These are phyloP conservation scores for Trametes coccinea DNA, from an alignment of 768 basidiomycete species.

Conservation along the genomic window DNA sequence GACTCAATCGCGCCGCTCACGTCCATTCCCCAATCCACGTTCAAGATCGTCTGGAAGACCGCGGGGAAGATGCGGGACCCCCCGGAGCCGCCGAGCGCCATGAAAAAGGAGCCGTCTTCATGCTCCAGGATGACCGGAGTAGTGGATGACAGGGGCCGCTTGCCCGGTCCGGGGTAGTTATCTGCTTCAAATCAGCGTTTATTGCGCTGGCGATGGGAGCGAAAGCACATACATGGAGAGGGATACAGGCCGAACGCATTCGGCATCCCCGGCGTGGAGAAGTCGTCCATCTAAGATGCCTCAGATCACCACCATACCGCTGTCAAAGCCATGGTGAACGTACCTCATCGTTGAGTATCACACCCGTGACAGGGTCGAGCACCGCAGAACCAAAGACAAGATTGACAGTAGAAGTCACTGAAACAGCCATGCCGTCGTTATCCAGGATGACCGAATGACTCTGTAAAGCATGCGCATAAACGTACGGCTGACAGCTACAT, in stretches of 20 bases:
- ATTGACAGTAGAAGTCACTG: slow-evolving; percentile 89
- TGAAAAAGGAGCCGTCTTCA: slow-evolving; percentile 67
- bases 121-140: slow-evolving; percentile 80
- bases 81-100: slow-evolving; percentile 82
- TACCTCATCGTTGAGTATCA: slow-evolving; percentile 88
- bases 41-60: slow-evolving; percentile 76
- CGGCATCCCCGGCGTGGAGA: slow-evolving; percentile 80
- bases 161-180: slow-evolving; percentile 87
- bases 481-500: background rate
- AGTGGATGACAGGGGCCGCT: slow-evolving; percentile 89
- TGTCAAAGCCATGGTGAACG: slow-evolving; percentile 6
- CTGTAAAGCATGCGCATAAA: slow-evolving; percentile 35
- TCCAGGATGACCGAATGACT: slow-evolving; percentile 88
- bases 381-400: slow-evolving; percentile 87
- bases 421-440: slow-evolving; percentile 80
- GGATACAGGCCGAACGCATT: slow-evolving; percentile 84
- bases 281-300: slow-evolving; percentile 77
- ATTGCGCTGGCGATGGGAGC: background rate
- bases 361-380: slow-evolving; percentile 82
- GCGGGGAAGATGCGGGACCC: slow-evolving; percentile 84
- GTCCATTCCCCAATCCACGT: slow-evolving; percentile 81
- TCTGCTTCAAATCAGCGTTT: slow-evolving; percentile 41
- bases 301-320: background rate
- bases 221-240: slow-evolving; percentile 62
- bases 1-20: slow-evolving; percentile 80